phyloP scores from a whole-genome alignment of 23 red algal species.

The Gracilariopsis chorda region DNA sequence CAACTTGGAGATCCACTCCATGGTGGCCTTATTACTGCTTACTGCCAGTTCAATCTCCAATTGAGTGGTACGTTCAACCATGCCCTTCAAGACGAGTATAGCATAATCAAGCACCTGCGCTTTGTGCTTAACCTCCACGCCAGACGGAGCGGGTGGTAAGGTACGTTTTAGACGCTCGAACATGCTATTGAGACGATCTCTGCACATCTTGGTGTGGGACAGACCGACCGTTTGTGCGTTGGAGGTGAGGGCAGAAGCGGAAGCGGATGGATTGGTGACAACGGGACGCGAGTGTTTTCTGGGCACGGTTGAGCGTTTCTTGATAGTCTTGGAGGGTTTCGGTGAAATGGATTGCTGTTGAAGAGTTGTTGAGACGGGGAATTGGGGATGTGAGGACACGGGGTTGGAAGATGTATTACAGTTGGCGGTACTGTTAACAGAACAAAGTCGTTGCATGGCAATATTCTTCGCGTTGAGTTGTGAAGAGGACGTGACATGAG shows the following conservation, averaged over 20 bases:
- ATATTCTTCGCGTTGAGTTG: not conserved
- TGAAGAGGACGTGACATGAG: not conserved
- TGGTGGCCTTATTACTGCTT: slow-evolving; percentile 53
- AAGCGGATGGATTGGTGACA: not conserved
- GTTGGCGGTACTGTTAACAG: not conserved
- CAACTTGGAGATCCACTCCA: slow-evolving; percentile 60
- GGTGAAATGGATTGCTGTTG: not conserved
- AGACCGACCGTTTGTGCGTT: slow-evolving; percentile 10
- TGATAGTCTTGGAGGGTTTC: slow-evolving; percentile 10
- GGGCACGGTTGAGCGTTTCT: not conserved
- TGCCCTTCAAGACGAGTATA: slow-evolving; percentile 23
- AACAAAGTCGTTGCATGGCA: not conserved
- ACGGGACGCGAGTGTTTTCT: not conserved
- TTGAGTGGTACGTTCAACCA: slow-evolving; percentile 54
- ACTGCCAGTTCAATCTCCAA: slow-evolving; percentile 75
- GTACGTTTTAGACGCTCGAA: slow-evolving; percentile 62
- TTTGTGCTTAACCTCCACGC: slow-evolving; percentile 67
- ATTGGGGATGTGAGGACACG: not conserved
- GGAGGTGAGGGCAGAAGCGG: not conserved
- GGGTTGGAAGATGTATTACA: not conserved
- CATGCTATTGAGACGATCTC: slow-evolving; percentile 72
- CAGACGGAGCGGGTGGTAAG: slow-evolving; percentile 55
- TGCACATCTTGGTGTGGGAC: slow-evolving; percentile 79
- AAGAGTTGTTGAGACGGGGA: not conserved
- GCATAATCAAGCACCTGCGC: slow-evolving; percentile 82